A percentile compares a stretch with the other conserved stretches of the same genome.
Conservation (phyloP, 306 rosid species). For the Prinsepia uniflora region DNA sequence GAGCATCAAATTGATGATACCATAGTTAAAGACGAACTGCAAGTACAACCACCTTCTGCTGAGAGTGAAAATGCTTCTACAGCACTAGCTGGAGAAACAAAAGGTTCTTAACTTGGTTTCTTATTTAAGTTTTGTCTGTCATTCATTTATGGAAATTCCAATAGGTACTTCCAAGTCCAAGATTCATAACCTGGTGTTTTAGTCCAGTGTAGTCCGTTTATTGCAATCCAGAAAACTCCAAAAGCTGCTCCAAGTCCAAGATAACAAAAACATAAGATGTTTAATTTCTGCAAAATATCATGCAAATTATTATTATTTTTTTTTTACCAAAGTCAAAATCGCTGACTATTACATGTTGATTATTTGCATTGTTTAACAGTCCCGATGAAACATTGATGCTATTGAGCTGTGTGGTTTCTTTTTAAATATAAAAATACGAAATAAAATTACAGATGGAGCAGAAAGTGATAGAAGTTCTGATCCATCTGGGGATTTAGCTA, state of each 20-base stretch:
- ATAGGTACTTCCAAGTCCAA: slow-evolving; percentile 16
- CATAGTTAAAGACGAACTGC: slow-evolving; percentile 36
- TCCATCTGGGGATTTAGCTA: slow-evolving; percentile 20
- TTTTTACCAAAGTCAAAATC: not conserved
- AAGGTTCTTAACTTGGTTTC: slow-evolving; percentile 38
- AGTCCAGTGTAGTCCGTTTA: not conserved
- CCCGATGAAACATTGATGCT: not conserved
- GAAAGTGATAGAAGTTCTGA: slow-evolving; percentile 12
- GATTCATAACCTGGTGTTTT: slow-evolving; percentile 29
- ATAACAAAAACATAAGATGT: slow-evolving; percentile 6
- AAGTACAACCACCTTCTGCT: slow-evolving; percentile 30
- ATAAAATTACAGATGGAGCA: not conserved
- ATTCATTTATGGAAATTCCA: not conserved
- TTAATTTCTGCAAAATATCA: not conserved
- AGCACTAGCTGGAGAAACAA: slow-evolving; percentile 31
- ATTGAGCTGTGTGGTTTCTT: not conserved
- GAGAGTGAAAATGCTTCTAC: slow-evolving; percentile 38
- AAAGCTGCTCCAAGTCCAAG: not conserved
- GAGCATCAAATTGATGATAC: slow-evolving; percentile 36
- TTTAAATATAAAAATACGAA: not conserved
- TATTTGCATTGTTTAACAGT: not conserved
- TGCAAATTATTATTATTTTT: not conserved
- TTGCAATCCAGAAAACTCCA: not conserved
- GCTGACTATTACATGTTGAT: not conserved
- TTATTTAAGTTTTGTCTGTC: not conserved